A percentile compares a stretch with the other conserved stretches of the same genome.
Conservation (phyloP, 768 basidiomycete genomes). For the Pulveroboletus sp. region DNA sequence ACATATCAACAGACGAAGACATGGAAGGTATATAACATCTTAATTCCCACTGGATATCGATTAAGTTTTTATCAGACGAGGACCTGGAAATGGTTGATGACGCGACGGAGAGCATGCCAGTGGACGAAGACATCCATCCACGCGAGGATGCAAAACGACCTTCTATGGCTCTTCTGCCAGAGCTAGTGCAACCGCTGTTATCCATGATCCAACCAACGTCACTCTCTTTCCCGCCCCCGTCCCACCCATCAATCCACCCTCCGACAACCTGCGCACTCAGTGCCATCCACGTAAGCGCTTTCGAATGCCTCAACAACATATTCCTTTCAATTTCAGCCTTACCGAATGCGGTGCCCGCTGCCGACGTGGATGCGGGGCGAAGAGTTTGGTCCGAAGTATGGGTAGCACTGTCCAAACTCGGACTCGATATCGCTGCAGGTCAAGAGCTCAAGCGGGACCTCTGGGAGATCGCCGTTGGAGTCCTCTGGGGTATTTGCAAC, state of each 20-base stretch:
- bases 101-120: slow-evolving; percentile 21
- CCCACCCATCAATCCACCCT: slow-evolving; percentile 69
- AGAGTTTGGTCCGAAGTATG: slow-evolving; percentile 65
- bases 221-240: slow-evolving; percentile 77
- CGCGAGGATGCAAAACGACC: slow-evolving; percentile 29
- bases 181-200: slow-evolving; percentile 66
- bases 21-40: slow-evolving; percentile 33
- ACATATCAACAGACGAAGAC: slow-evolving; percentile 30
- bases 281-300: slow-evolving; percentile 76
- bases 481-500: slow-evolving; percentile 82
- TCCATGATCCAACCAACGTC: slow-evolving; percentile 67
- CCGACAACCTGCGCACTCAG: slow-evolving; percentile 85
- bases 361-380: slow-evolving; percentile 46
- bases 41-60: slow-evolving; percentile 10
- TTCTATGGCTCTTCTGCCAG: slow-evolving; percentile 40
- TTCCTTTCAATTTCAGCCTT: slow-evolving; percentile 67
- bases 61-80: slow-evolving; percentile 39
- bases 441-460: slow-evolving; percentile 70
- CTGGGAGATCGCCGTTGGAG: slow-evolving; percentile 78
- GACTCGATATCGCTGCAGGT: slow-evolving; percentile 54
- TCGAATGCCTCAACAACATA: slow-evolving; percentile 89
- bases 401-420: slow-evolving; percentile 55
- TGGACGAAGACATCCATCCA: slow-evolving; percentile 17
- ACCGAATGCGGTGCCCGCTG: slow-evolving; percentile 38
- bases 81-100: slow-evolving; percentile 40